Conservation (phyloP, 2,329 filamentous ascomycete genomes). For the Zymoseptoria brevis region DNA sequence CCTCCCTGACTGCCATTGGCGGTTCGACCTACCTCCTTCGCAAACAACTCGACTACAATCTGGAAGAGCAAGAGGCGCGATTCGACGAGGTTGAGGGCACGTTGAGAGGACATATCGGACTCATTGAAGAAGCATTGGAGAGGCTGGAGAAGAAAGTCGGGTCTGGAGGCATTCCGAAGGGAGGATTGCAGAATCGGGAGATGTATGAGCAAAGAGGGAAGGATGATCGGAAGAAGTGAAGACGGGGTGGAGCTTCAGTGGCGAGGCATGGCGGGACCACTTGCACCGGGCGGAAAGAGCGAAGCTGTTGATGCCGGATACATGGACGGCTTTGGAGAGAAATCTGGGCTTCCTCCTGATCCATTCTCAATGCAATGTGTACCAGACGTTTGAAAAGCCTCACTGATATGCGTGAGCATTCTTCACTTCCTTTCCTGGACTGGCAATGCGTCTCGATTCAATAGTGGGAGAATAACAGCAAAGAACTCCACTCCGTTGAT, state of each 20-base stretch:
- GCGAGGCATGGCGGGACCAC: not conserved
- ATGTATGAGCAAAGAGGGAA: constrained; percentile 14
- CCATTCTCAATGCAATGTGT: not conserved
- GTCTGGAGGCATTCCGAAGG: constrained; percentile 26
- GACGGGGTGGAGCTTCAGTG: not conserved
- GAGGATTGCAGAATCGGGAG: constrained; percentile 11
- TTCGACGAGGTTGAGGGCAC: constrained; percentile 44
- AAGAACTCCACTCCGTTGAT: not conserved
- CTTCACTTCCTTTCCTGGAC: not conserved
- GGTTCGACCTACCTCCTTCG: constrained; percentile 13
- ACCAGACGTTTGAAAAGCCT: not conserved
- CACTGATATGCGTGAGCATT: not conserved
- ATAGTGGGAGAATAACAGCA: not conserved
- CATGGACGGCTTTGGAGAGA: not conserved
- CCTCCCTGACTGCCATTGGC: constrained; percentile 12
- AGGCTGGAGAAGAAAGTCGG: constrained; percentile 35
- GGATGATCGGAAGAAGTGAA: constrained; percentile 12
- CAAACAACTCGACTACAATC: constrained; percentile 30
- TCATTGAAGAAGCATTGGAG: constrained; percentile 41
- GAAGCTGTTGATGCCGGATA: not conserved
- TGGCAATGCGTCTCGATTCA: not conserved
- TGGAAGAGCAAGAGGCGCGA: constrained; percentile 42
- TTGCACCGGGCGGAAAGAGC: not conserved
- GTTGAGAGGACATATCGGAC: constrained; percentile 39
- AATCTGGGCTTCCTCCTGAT: too few species aligned